Evolutionary conservation across 148 eudicot species (phyloP), one percentile per base, ranked within the genome.

Genomic region (Beta vulgaris): DNA sequence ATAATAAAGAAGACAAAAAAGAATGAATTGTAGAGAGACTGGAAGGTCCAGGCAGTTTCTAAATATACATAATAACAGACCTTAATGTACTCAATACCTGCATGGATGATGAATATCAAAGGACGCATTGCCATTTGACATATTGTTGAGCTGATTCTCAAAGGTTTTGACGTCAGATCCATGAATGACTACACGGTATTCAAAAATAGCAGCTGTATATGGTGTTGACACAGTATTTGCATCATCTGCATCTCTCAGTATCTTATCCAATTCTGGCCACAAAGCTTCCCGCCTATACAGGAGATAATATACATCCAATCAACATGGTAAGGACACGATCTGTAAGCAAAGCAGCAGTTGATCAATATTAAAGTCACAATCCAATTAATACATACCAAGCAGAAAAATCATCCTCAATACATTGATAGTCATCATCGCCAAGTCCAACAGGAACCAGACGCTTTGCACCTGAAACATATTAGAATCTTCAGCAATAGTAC

Each of bases 371-470:
- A 7, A 57, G 3, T 28, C 21, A 35, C 15, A 67, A 57, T 23
- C 29, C 28, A 40, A 11, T 13, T 59, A 15, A 48, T 7, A 63
- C 77, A 26, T 81, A 93, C 98, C 98, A 93, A 46, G 98, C 93
- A 77, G 98, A 21, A 79, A 93, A 93, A 77, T 93, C 98, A 76
- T 93, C 98, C 79, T 93, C 98, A 60, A 93, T 93, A 59, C 98
- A 89, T 66, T 91, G 96, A 82, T n/a, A n/a, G n/a, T 93, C 98
- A 88, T 92, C 98, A 85, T 92, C 98, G 60, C 98, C 98, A 34
- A 92, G 88, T 73, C 98, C 98, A 72, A 87, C 80, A 26, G 90
- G 82, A 77, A 91, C 78, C 64, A 93, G 72, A 75, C 93, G 90
- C 81, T 87, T 93, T 68, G 85, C 98, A 84, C 98, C 98, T 93